Conservation (phyloP, 345 rosid species). For the Laguncularia racemosa region DNA sequence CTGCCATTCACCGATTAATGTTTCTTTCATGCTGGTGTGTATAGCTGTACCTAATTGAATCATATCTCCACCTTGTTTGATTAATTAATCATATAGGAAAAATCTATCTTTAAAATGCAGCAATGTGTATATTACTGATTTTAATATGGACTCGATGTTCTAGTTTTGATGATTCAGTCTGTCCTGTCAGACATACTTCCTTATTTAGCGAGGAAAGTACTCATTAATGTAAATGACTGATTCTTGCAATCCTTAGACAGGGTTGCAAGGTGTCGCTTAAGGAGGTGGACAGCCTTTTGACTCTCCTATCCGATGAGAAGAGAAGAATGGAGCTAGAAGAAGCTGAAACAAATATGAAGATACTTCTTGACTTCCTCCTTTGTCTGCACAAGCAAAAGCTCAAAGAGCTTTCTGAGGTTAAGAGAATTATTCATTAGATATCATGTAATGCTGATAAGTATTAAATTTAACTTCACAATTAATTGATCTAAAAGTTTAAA, state of each 20-base stretch:
- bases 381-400: conserved; percentile 31
- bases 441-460: neutral
- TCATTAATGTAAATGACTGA: conserved; percentile 12
- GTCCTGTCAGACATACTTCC: neutral
- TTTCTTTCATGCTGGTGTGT: too few relatives aligned
- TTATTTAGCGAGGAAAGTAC: neutral
- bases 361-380: conserved; percentile 30
- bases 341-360: conserved; percentile 31
- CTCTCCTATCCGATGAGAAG: conserved; percentile 31
- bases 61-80: too few relatives aligned
- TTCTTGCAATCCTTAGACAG: conserved; percentile 29
- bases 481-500: too few relatives aligned
- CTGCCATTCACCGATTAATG: too few relatives aligned
- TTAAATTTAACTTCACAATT: neutral
- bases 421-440: neutral
- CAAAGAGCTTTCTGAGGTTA: conserved; percentile 34
- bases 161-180: neutral
- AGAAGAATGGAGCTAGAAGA: conserved; percentile 32
- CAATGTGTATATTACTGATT: too few relatives aligned
- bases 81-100: too few relatives aligned
- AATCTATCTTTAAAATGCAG: too few relatives aligned
- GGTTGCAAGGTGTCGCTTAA: conserved; percentile 34
- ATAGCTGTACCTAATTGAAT: too few relatives aligned
- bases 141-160: neutral
- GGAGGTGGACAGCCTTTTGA: conserved; percentile 30